Base-by-base conservation (phyloP, 805 yeast genomes). In the Kuraishia molischiana region DNA sequence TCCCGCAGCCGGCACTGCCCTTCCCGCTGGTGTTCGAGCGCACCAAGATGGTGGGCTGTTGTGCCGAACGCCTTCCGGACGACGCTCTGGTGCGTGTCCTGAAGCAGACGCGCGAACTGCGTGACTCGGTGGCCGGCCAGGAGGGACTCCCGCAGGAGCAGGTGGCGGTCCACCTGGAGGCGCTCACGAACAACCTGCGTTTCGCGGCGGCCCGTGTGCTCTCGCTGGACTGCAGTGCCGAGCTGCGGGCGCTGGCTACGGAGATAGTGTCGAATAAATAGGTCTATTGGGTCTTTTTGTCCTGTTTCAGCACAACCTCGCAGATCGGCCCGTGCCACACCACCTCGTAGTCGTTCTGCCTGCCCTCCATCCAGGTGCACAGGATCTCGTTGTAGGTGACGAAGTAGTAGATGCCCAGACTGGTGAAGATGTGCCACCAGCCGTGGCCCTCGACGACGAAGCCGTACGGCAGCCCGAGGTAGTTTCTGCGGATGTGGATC, bases 341-440 rank as follows among this genome's bases (percentile, higher is more conserved):
- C 46, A 79, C 68, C 39, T 61, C 58, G 54, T 74, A 89, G 24
- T 72, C 64, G 20, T 69, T 59, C 20, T 74, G 72, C n/a, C 62
- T 61, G 4, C 77, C 79, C 13, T 66, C 64, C 53, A 85, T 69
- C 58, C 79, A 77, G 24, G 81, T 62, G 46, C 90, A 69, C 44
- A 89, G 62, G 44, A 82, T 74, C 62, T 86, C 89, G 51, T 83
- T 70, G 53, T 82, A 86, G 3, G 83, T 77, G 45, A 89, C 70
- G 60, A 85, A 89, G 54, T 69, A 81, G 58, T 90, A 90, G 9
- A 90, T 92, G 2, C 97, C 95, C 17, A 77, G 63, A 1, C 95
- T 95, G 0, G 92, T 84, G 45, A 84, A 68, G 9, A 84, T 62
- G 54, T 90, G 97, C 97, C 97, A 90, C 97, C 97, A 90, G 19